A percentile compares a stretch with the other conserved stretches of the same genome.
These are phyloP conservation scores for Rhodamnia rubescens DNA, from an alignment of 345 rosid genomes.

Conservation along the genomic window DNA sequence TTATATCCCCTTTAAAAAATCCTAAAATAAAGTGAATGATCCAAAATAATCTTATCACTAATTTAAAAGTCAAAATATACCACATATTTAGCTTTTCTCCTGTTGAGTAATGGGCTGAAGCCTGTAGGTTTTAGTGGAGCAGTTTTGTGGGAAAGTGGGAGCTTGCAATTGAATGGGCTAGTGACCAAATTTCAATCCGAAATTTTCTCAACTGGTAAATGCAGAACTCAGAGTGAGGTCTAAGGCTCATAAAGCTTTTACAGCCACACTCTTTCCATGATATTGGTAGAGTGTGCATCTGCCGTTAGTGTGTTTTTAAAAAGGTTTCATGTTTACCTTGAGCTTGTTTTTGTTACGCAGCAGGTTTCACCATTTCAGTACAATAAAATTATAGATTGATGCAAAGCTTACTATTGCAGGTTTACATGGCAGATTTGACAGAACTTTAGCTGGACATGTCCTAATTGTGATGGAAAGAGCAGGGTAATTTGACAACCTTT, in stretches of 20 bases:
- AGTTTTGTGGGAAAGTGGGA: no score
- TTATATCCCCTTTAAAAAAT: no score
- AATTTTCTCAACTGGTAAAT: not conserved
- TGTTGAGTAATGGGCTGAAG: no score
- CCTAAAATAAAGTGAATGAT: no score
- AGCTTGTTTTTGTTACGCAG: not conserved
- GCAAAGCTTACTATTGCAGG: slow-evolving; percentile 19
- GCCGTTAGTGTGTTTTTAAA: slow-evolving; percentile 46
- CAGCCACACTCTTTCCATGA: slow-evolving; percentile 65
- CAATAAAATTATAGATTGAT: not conserved
- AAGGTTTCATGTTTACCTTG: not conserved
- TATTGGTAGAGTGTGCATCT: slow-evolving; percentile 79
- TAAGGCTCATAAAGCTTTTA: slow-evolving; percentile 18
- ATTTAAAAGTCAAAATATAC: no score
- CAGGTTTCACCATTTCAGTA: not conserved
- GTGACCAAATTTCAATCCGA: not conserved
- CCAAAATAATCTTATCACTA: no score
- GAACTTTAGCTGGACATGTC: slow-evolving; percentile 73
- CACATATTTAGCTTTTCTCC: no score
- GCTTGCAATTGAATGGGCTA: not conserved
- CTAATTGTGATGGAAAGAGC: slow-evolving; percentile 61
- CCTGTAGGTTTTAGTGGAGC: no score
- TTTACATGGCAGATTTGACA: slow-evolving; percentile 64
- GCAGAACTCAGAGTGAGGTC: slow-evolving; percentile 40
- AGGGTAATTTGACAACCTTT: slow-evolving; percentile 18